Conservation (phyloP, 306 rosid species). For the Morella rubra region DNA sequence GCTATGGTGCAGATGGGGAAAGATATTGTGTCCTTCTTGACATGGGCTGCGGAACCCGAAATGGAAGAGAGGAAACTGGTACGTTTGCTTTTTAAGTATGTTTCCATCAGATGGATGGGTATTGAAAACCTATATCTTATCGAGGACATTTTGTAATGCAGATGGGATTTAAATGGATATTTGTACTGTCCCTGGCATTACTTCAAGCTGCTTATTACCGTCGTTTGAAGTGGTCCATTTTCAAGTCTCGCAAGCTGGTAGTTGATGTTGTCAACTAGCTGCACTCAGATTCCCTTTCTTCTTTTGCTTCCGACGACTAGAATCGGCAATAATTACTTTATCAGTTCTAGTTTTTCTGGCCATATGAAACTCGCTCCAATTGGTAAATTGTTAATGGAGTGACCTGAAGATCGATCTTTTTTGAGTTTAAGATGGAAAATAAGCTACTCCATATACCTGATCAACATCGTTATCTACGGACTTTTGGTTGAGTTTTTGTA, state of each 20-base stretch:
- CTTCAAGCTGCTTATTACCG: constrained; percentile 95
- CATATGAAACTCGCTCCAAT: constrained; percentile 40
- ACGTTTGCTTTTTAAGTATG: constrained; percentile 23
- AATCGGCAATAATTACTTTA: constrained; percentile 58
- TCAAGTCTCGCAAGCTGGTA: constrained; percentile 97
- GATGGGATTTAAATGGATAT: constrained; percentile 99
- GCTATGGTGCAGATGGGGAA: constrained; percentile 82
- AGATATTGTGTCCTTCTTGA: constrained; percentile 79
- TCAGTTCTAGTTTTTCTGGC: constrained; percentile 44
- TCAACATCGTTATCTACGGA: constrained; percentile 16
- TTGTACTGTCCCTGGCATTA: constrained; percentile 83
- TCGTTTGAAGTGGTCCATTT: constrained; percentile 86
- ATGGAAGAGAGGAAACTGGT: constrained; percentile 99
- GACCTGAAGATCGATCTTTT: constrained; percentile 45
- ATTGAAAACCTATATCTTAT: background rate
- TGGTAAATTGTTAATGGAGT: constrained; percentile 49
- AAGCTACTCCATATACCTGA: constrained; percentile 42
- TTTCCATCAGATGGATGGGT: background rate
- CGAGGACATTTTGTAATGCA: constrained; percentile 34
- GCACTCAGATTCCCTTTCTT: constrained; percentile 24
- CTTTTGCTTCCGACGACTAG: constrained; percentile 38
- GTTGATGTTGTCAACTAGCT: constrained; percentile 90
- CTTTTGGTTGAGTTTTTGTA: constrained; percentile 19
- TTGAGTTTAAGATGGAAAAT: constrained; percentile 49
- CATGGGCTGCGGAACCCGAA: constrained; percentile 99